These are phyloP conservation scores for Aspergillus sp. DNA, from an alignment of 2,329 filamentous ascomycete genomes.

Conservation along the genomic window DNA sequence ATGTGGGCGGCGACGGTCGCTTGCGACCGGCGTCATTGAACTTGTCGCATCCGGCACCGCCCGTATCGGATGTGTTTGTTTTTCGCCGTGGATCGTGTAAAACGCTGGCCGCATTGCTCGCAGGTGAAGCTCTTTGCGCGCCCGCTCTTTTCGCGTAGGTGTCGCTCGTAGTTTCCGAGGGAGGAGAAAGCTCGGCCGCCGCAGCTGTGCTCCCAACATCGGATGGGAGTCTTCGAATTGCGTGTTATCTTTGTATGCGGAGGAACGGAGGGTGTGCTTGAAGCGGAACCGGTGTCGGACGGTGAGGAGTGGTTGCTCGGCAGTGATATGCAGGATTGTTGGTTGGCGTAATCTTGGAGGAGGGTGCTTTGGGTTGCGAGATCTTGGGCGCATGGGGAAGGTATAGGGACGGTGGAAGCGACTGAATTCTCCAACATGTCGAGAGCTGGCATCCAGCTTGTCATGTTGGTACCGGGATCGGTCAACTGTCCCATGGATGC, in stretches of 20 bases:
- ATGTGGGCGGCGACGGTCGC: not conserved
- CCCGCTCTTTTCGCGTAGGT: slow-evolving; percentile 14
- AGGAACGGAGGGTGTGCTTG: not conserved
- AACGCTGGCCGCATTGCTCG: slow-evolving; percentile 13
- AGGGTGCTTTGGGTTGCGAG: not conserved
- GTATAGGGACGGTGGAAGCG: not conserved
- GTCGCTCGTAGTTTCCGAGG: slow-evolving; percentile 17
- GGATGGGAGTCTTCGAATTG: slow-evolving; percentile 8
- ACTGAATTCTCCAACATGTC: not conserved
- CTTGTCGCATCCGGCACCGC: slow-evolving; percentile 7
- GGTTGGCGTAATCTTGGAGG: not conserved
- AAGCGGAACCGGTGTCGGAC: not conserved
- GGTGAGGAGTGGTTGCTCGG: slow-evolving; percentile 6
- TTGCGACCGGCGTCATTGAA: not conserved
- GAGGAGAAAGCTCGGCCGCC: slow-evolving; percentile 15
- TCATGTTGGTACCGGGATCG: not conserved
- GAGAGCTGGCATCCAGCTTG: not conserved
- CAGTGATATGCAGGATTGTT: not conserved
- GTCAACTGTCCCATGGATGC: not conserved
- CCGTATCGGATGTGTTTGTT: slow-evolving; percentile 15
- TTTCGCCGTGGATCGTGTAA: slow-evolving; percentile 17
- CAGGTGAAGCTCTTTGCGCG: slow-evolving; percentile 13
- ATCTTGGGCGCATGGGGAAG: not conserved
- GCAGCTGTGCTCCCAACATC: slow-evolving; percentile 18
- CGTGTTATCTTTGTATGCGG: not conserved